These are phyloP conservation scores for Trichopus zeylanicus DNA, from an alignment of 116 monocot genomes.

Conservation along the genomic window DNA sequence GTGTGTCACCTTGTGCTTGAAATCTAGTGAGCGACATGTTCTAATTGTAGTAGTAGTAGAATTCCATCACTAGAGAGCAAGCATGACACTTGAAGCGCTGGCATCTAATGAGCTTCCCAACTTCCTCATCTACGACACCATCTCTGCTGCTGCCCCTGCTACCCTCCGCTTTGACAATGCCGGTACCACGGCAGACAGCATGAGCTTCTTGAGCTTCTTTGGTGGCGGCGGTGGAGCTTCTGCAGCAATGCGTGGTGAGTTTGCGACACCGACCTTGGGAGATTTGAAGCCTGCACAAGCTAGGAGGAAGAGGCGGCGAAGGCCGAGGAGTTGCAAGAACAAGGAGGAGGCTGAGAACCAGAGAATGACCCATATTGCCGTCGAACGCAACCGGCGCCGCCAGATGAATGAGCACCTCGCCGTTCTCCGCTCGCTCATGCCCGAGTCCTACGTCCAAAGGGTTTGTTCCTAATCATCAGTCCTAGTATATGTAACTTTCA, in stretches of 20 bases:
- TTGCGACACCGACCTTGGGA: not conserved
- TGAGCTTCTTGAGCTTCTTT: not conserved
- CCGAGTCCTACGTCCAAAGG: slow-evolving; percentile 67
- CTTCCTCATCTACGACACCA: slow-evolving; percentile 56
- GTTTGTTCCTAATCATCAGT: slow-evolving; percentile 7
- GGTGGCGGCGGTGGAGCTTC: not conserved
- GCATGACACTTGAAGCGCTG: slow-evolving; percentile 53
- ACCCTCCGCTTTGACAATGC: slow-evolving; percentile 14
- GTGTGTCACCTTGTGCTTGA: not conserved
- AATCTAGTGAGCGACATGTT: too few species aligned
- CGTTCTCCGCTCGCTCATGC: slow-evolving; percentile 71
- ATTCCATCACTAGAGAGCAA: not conserved
- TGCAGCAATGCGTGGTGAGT: slow-evolving; percentile 2
- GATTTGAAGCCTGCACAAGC: not conserved
- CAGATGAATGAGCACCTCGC: slow-evolving; percentile 87
- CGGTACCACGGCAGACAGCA: not conserved
- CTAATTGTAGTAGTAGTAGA: too few species aligned
- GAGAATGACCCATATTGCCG: slow-evolving; percentile 86
- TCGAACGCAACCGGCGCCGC: slow-evolving; percentile 77
- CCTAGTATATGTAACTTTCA: too few species aligned
- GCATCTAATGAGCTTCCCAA: slow-evolving; percentile 34
- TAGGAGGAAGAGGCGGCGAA: slow-evolving; percentile 46
- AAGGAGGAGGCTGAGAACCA: slow-evolving; percentile 75
- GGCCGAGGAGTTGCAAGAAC: slow-evolving; percentile 53
- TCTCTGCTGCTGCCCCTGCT: slow-evolving; percentile 26